These are phyloP conservation scores for Geum urbanum DNA, from an alignment of 306 rosid genomes.

Conservation along the genomic window DNA sequence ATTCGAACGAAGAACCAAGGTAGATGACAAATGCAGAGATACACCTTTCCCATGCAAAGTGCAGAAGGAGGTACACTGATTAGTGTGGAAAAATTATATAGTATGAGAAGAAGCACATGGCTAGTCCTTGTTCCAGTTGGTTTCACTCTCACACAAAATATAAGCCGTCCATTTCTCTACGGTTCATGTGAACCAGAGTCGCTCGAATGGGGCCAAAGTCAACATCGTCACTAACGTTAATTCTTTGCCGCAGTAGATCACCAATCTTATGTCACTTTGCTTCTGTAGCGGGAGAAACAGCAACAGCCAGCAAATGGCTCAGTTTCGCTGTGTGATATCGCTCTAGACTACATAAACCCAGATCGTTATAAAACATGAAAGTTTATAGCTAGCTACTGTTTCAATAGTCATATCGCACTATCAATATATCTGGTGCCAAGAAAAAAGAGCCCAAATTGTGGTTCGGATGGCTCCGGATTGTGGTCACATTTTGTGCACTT, in stretches of 20 bases:
- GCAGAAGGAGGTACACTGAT: slow-evolving; percentile 2
- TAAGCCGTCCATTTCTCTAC: neutral
- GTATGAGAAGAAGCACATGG: neutral
- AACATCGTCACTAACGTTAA: neutral
- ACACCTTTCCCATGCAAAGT: neutral
- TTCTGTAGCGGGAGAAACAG: neutral
- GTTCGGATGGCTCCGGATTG: too few relatives aligned
- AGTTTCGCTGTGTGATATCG: too few relatives aligned
- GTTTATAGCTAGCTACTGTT: too few relatives aligned
- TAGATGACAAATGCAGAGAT: neutral
- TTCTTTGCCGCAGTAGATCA: neutral
- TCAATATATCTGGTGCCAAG: too few relatives aligned
- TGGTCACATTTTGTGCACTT: too few relatives aligned
- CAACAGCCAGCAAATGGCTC: neutral
- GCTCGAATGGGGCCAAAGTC: neutral
- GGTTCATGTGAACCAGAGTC: neutral
- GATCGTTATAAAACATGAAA: too few relatives aligned
- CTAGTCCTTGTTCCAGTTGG: too few relatives aligned
- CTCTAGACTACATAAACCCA: too few relatives aligned
- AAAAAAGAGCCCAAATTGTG: too few relatives aligned
- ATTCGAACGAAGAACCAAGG: neutral
- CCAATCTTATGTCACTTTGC: neutral
- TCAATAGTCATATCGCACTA: neutral
- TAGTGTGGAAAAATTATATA: neutral
- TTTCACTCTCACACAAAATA: neutral